Evolutionary conservation across 176 grass and related monocot genomes (phyloP).

Genomic region (Juncus effusus): DNA sequence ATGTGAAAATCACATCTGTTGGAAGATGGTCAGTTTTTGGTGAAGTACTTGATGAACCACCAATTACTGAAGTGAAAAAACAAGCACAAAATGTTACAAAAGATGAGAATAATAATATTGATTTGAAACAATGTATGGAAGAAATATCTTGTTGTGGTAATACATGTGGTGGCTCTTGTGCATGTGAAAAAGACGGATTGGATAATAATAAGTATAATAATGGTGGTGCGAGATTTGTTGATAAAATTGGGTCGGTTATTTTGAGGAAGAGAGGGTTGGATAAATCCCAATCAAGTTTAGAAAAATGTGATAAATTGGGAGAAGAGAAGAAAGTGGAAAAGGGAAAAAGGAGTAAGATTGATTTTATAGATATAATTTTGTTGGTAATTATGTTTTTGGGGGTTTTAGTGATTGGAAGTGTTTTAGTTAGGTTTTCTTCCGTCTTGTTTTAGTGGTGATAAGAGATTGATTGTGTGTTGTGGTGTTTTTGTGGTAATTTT

Average conservation of each 20-base stretch:
- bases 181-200: constrained; percentile 35
- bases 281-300: constrained; percentile 12
- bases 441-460: constrained; percentile 17
- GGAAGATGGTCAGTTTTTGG: constrained; percentile 93
- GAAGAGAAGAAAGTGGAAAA: constrained; percentile 19
- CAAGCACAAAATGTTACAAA: constrained; percentile 11
- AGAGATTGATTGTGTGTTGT: neutral
- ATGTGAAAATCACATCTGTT: constrained; percentile 75
- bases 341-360: constrained; percentile 17
- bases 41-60: constrained; percentile 49
- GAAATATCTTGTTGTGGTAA: constrained; percentile 27
- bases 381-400: constrained; percentile 47
- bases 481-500: constrained; percentile 8
- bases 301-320: neutral
- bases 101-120: constrained; percentile 1
- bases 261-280: constrained; percentile 44
- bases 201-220: constrained; percentile 3
- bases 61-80: constrained; percentile 26
- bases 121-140: constrained; percentile 15
- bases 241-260: constrained; percentile 33
- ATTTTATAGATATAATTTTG: constrained; percentile 45
- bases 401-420: constrained; percentile 34
- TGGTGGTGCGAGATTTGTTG: constrained; percentile 6
- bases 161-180: constrained; percentile 35
- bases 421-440: constrained; percentile 40